These are phyloP conservation scores for Solanum rostratum DNA, from an alignment of 257 asterid genomes.

Conservation along the genomic window DNA sequence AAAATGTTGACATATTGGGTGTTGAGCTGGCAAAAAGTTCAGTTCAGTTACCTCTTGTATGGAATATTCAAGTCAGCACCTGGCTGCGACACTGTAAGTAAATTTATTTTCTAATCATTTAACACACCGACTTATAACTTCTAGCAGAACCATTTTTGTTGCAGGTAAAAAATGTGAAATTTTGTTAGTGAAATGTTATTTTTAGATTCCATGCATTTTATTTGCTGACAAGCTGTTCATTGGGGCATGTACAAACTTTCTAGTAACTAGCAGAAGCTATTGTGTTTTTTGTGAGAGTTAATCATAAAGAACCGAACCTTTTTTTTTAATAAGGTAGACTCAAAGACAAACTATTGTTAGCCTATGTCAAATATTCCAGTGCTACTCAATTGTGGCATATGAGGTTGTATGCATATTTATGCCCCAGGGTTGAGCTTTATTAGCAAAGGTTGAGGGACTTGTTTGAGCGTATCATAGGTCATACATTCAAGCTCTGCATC, in stretches of 20 bases:
- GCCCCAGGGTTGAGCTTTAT: not conserved
- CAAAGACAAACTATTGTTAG: not conserved
- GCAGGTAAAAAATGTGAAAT: not conserved
- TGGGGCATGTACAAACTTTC: not conserved
- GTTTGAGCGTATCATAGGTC: not conserved
- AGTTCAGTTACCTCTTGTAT: constrained; percentile 77
- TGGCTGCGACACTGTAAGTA: constrained; percentile 98
- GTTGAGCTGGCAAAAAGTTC: constrained; percentile 90
- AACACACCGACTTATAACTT: not conserved
- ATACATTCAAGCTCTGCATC: not conserved
- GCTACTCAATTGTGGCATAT: not conserved
- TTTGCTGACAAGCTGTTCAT: not conserved
- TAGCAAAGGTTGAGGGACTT: not conserved
- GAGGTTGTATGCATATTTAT: not conserved
- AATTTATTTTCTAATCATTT: not conserved
- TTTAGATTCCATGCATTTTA: not conserved
- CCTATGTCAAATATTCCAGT: not conserved
- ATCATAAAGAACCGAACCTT: not conserved
- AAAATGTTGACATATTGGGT: constrained; percentile 80
- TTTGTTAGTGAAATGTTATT: not conserved
- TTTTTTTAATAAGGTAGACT: not conserved
- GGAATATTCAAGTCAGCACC: constrained; percentile 99
- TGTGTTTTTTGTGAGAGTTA: not conserved
- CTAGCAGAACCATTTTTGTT: not conserved
- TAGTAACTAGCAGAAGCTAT: not conserved